Conservation (phyloP, 768 basidiomycete species). For the Mycena rosella region DNA sequence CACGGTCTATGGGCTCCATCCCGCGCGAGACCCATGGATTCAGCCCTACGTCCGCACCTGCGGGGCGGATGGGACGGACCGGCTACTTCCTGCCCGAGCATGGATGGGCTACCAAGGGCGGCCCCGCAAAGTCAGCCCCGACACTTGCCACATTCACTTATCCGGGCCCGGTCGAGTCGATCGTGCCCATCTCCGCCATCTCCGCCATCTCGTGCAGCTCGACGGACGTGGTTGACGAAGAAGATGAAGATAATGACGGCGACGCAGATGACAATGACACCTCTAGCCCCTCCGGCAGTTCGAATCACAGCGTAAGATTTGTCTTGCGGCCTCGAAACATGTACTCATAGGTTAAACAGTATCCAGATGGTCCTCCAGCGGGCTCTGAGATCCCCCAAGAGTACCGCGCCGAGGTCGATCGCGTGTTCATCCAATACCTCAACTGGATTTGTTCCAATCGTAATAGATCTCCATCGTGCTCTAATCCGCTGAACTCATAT, state of each 20-base stretch:
- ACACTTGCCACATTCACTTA: constrained; percentile 34
- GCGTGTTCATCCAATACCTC: constrained; percentile 91
- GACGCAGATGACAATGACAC: constrained; percentile 40
- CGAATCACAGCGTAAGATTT: constrained; percentile 21
- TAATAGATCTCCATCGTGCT: constrained; percentile 57
- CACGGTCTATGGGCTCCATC: constrained; percentile 37
- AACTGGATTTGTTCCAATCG: constrained; percentile 91
- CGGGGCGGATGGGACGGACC: constrained; percentile 32
- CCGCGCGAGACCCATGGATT: constrained; percentile 30
- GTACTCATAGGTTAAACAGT: constrained; percentile 18
- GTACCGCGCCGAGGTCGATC: constrained; percentile 85
- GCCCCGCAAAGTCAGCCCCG: constrained; percentile 38
- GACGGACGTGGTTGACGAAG: constrained; percentile 43
- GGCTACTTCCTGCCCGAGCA: constrained; percentile 35
- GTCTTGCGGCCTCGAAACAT: neutral
- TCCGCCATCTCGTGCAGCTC: constrained; percentile 24
- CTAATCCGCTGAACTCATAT: constrained; percentile 37
- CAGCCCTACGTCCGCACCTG: constrained; percentile 22
- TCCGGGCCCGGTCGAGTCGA: constrained; percentile 39
- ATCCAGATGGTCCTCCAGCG: constrained; percentile 33
- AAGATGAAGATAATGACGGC: constrained; percentile 49
- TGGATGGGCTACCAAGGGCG: constrained; percentile 30
- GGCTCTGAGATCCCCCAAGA: constrained; percentile 80
- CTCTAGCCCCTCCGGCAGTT: constrained; percentile 34
- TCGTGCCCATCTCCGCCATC: constrained; percentile 20